A percentile compares a stretch with the other conserved stretches of the same genome.
Evolutionary conservation across 306 rosid species (phyloP).

Genomic region (Inga laurina): DNA sequence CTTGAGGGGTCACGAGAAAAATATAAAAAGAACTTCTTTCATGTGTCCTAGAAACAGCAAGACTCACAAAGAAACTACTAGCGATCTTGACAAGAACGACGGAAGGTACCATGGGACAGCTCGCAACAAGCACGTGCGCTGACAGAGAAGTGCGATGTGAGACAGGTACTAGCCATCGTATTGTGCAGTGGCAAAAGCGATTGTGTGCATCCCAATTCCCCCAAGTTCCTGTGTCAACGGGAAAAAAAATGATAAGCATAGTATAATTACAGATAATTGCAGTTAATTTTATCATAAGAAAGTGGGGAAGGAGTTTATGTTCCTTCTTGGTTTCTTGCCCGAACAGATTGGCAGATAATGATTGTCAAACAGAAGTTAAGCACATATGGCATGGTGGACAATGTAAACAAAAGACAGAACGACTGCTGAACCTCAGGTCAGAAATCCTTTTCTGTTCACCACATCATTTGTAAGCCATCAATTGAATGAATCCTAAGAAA

Average conservation of each 20-base stretch:
- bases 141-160: constrained; percentile 56
- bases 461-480: background rate
- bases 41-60: constrained; percentile 57
- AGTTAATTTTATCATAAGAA: background rate
- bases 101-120: constrained; percentile 77
- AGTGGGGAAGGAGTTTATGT: background rate
- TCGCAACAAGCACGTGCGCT: constrained; percentile 56
- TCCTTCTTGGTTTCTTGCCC: background rate
- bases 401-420: background rate
- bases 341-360: background rate
- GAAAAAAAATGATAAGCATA: background rate
- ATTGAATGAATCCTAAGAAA: background rate
- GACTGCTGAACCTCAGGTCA: background rate
- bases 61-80: constrained; percentile 80
- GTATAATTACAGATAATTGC: background rate
- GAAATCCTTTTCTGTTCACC: background rate
- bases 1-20: background rate
- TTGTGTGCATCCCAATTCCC: constrained; percentile 61
- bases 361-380: background rate
- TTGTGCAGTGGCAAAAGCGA: constrained; percentile 52
- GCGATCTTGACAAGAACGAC: constrained; percentile 86
- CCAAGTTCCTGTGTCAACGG: constrained; percentile 46
- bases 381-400: background rate
- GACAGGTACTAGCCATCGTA: constrained; percentile 40
- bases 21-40: background rate